Percentiles rank a stretch among this genome's conserved stretches.
These are phyloP conservation scores for Thielaviopsis musarum DNA, from an alignment of 2,329 filamentous ascomycete genomes.

Conservation along the genomic window DNA sequence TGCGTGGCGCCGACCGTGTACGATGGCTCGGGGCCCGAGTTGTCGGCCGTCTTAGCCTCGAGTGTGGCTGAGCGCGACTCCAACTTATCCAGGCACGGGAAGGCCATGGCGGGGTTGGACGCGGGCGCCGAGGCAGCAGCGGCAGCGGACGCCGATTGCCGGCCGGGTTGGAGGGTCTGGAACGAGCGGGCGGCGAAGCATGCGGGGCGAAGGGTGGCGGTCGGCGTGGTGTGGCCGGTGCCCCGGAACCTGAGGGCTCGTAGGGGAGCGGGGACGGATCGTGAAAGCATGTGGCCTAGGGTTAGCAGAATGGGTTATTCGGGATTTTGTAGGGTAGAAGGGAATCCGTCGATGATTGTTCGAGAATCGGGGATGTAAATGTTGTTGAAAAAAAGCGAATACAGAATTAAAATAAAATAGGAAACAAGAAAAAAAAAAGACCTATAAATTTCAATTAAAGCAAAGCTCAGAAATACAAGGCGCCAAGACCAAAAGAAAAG, in stretches of 20 bases:
- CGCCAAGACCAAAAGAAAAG: background rate
- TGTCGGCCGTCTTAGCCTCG: conserved; percentile 31
- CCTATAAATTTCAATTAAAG: background rate
- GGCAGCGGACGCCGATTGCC: conserved; percentile 1
- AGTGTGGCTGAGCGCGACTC: conserved; percentile 65
- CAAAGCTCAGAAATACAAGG: background rate
- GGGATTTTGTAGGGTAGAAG: background rate
- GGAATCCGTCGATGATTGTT: background rate
- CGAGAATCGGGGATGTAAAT: background rate
- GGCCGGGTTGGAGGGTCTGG: conserved; percentile 1
- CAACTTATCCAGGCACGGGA: conserved; percentile 75
- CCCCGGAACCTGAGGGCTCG: background rate
- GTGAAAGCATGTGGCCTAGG: conserved; percentile 3
- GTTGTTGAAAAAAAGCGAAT: background rate
- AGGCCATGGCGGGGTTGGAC: conserved; percentile 74
- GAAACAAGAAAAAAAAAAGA: background rate
- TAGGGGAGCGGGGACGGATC: conserved; percentile 1
- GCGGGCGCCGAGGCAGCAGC: conserved; percentile 18
- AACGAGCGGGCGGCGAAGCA: background rate
- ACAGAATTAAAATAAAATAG: background rate
- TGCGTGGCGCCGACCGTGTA: conserved; percentile 84
- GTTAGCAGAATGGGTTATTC: background rate
- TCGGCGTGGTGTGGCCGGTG: too few species aligned
- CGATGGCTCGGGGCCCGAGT: conserved; percentile 74
- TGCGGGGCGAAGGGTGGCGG: background rate